Conservation (phyloP, 2,329 filamentous ascomycete species). For the Aspergillus fumigatus region DNA sequence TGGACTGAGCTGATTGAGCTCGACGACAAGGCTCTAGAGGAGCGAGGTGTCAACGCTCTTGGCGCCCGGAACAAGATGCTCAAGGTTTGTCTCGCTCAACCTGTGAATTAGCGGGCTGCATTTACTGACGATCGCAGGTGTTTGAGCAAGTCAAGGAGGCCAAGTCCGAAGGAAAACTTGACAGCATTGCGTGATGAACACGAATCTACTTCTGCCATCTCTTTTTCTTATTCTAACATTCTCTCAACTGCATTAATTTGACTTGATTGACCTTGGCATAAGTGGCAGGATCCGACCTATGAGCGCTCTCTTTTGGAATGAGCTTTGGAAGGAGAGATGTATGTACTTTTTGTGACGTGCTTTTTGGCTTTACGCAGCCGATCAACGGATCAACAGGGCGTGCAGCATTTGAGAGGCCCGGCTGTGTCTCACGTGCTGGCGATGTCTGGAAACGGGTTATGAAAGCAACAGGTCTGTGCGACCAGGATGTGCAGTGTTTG, state of each 20-base stretch:
- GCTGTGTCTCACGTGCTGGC: constrained; percentile 18
- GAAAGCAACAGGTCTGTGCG: not conserved
- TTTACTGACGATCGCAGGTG: constrained; percentile 50
- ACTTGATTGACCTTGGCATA: constrained; percentile 20
- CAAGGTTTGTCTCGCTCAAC: constrained; percentile 57
- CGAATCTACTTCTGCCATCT: constrained; percentile 8
- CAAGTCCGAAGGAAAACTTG: constrained; percentile 67
- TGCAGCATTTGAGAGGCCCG: constrained; percentile 13
- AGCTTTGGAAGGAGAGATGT: constrained; percentile 10
- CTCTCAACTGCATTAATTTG: constrained; percentile 27
- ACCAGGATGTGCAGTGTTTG: constrained; percentile 9
- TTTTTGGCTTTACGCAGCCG: constrained; percentile 11
- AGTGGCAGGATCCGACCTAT: constrained; percentile 23
- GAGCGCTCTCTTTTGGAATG: constrained; percentile 12
- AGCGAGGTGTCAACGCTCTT: constrained; percentile 88
- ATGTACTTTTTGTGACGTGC: constrained; percentile 11
- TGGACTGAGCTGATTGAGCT: constrained; percentile 91
- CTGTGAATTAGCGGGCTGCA: not conserved
- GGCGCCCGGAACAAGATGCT: constrained; percentile 96
- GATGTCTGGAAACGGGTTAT: constrained; percentile 14
- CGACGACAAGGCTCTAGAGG: constrained; percentile 88
- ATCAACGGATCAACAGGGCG: constrained; percentile 2
- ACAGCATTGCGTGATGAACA: constrained; percentile 26
- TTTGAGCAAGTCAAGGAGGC: constrained; percentile 93
- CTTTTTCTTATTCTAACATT: constrained; percentile 19